Base-by-base conservation (phyloP, 2,329 filamentous ascomycete species). In the Cladosporium colombiae region DNA sequence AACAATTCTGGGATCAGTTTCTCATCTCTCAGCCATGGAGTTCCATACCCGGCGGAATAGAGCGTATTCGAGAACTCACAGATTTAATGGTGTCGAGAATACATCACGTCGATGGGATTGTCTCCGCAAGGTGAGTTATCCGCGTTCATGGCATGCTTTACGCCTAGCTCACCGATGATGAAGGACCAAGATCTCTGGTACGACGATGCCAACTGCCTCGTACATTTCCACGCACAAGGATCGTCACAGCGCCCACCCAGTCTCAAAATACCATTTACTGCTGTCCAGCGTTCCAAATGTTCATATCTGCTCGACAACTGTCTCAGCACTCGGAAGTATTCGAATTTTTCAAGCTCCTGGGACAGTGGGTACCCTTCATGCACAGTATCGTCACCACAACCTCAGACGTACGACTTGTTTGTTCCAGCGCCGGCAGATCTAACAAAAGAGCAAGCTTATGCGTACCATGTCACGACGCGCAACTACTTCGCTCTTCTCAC, bases 401-500 rank as follows among this genome's bases (percentile, higher is more conserved):
- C 57, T 25, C 46, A 16, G 37, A 58, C 62, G 16, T 77, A 79
- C 64, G 87, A 92, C 60, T 79, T 93, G 1, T 92, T 88, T 74
- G 87, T 94, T n/a, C 87, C 90, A 2, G 81, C 89, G 0, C 89
- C 90, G 0, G 74, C 82, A 1, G 77, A 80, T 37, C 77, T 81
- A 5, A 82, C 84, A 57, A 82, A 83, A 69, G 80, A 83, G 4
- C 83, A 88, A 67, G 80, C 85, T 0, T 86, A 87, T 70, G 76
- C 81, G 44, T 89, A 89, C 75, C 88, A 92, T 71, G 74, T 92
- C 5, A 86, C 88, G 1, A 91, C 87, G 3, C 85, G 91, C 16
- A 94, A 94, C 73, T 86, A 92, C 70, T 89, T 93, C 66, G 91
- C 91, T 3, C 93, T 88, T 81, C 76, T 91, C 1, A 84, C 86